Base-by-base conservation (phyloP, 1,284 basidiomycete genomes). In the Austropuccinia psidii region DNA sequence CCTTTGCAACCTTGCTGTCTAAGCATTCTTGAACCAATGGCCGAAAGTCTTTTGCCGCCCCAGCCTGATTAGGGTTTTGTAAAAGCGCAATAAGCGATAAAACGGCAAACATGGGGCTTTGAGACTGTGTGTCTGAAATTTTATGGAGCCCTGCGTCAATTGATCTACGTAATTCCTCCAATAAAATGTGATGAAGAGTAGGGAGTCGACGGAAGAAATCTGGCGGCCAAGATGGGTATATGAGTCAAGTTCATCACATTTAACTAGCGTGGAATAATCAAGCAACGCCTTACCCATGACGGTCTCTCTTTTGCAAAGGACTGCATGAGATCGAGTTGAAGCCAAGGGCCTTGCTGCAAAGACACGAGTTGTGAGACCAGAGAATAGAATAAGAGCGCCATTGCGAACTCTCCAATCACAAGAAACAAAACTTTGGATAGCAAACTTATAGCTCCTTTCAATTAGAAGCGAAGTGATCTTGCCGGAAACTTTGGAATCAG, bases 311-410 rank as follows among this genome's bases (percentile, higher is more conserved):
- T 64, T 73, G 24, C 37, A 43, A 11, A 73, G 70, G 31, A 62
- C 55, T 2, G 15, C 7, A 47, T 64, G 31, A 19, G 70, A 62
- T 39, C 70, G 57, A 47, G 62, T 60, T 27, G 64, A 41, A 17
- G 43, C 50, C 24, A 73, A 27, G 5, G 47, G 43, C 50, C 60
- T 52, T 9, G 47, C 55, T 19, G 49, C 60, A 39, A 73, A 73
- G 47, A 62, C 58, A 9, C 70, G 45, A 54, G 52, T 62, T 15
- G 60, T 73, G 37, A 73, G 54, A 31, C 70, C 70, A 37, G 70
- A 62, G 49, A 73, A 73, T 9, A 73, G 61, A 41, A 73, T 73
- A 31, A 73, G 49, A 21, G 70, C 70, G 19, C 58, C 70, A 37
- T 73, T 73, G 2, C 70, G 70, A 39, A 73, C 58, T 39, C 35